Evolutionary conservation across 257 asterid genomes (phyloP), one percentile per base, ranked within the genome.

Genomic region (Paraleonurus japonicus): DNA sequence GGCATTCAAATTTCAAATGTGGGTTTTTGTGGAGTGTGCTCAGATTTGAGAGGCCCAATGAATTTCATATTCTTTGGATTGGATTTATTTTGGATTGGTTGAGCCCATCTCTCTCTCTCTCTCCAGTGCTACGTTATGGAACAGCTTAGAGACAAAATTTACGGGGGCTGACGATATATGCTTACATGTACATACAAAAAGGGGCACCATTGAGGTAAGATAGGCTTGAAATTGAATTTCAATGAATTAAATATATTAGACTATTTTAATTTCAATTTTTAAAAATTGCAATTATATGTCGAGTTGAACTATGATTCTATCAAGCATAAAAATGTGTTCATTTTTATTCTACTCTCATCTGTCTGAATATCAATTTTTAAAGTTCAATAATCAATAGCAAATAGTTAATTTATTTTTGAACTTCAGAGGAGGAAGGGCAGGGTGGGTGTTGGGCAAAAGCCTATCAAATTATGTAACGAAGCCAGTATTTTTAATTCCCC

Each of bases 1-100:
- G 82, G 67, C 30, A 37, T 84, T 89, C 86, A 87, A 91, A 91
- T 85, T 89, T 84, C 88, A 87, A 81, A 54, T 71, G 58, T 68
- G 84, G 78, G 83, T 79, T 61, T 60, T 45, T 55, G n/a, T 50
- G 9, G 11, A 3, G 1, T 48, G 15, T 54, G 7, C 3, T 16
- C 65, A 75, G 71, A 70, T 35, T 70, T 77, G 82, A 7, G 75
- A 75, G 71, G 80, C 87, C 95, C 92, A 83, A 86, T 86, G 83
- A 72, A 61, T 75, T 19, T 50, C 45, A 45, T 69, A 67, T 66
- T 75, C 12, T 35, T 53, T 53, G 5, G 67, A 26, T 50, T 67
- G 2, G 45, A 74, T 77, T 51, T 66, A 48, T 75, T 59, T 80
- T 74, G 39, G 50, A 9, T 35, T 48, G 39, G 12, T 16, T 3